Evolutionary conservation across 805 yeast genomes (phyloP).

Genomic region (Zygosaccharomyces rouxii): DNA sequence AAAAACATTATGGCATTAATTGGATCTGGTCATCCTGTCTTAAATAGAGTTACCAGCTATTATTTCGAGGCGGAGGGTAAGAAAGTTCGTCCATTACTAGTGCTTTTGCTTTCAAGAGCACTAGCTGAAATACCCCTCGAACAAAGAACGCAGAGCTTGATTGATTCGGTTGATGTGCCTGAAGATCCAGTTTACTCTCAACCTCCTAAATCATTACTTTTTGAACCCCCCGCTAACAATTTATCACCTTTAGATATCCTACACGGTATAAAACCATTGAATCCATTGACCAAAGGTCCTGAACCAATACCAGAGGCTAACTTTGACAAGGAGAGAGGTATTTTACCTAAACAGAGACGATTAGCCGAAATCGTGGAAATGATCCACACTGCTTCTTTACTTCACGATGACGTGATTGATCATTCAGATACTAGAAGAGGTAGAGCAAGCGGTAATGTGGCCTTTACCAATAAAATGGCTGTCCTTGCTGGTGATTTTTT

Average conservation of each 20-base stretch:
- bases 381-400: constrained; percentile 94
- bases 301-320: constrained; percentile 52
- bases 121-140: constrained; percentile 66
- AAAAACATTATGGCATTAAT: constrained; percentile 78
- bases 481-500: constrained; percentile 94
- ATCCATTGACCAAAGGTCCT: constrained; percentile 81
- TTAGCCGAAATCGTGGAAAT: constrained; percentile 96
- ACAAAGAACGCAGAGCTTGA: constrained; percentile 57
- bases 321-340: constrained; percentile 57
- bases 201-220: constrained; percentile 52
- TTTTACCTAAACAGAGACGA: constrained; percentile 90
- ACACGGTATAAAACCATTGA: constrained; percentile 90
- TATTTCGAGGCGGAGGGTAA: constrained; percentile 96
- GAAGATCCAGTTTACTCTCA: constrained; percentile 62
- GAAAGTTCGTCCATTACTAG: constrained; percentile 88
- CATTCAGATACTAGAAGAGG: constrained; percentile 84
- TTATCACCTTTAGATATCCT: constrained; percentile 78
- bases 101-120: constrained; percentile 76
- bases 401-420: constrained; percentile 97
- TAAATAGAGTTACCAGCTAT: constrained; percentile 88
- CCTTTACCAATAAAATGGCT: constrained; percentile 96
- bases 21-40: constrained; percentile 91
- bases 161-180: constrained; percentile 62
- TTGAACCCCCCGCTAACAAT: constrained; percentile 46
- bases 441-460: constrained; percentile 84